Base-by-base conservation (phyloP, 495 filamentous ascomycete genomes). In the Aspergillus haitiensis region DNA sequence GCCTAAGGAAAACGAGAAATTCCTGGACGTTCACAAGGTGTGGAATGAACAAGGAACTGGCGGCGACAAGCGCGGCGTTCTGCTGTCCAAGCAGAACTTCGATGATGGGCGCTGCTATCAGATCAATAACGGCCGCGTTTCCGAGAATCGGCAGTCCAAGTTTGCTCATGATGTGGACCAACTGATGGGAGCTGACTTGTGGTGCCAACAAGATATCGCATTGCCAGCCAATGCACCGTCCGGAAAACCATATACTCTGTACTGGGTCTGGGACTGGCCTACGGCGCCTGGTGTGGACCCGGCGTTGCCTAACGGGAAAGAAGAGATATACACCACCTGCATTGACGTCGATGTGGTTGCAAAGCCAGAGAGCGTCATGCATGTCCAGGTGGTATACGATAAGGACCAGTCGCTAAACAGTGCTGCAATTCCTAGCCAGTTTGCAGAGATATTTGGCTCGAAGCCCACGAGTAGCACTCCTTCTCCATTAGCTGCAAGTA, bases 181-280 rank as follows among this genome's bases (percentile, higher is more conserved):
- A 12, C 48, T 75, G 18, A 83, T 77, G 71, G 81, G 81, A 11
- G 69, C 72, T 5, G 73, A 86, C 53, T 74, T 92, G 8, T 84
- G 79, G 79, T 97, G 92, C 70, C 92, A 97, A 72, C 83, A 85
- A 34, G 87, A 94, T 64, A 72, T 95, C 42, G 72, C 81, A 44
- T 72, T 97, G 39, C 92, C 92, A 4, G 59, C 67, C 3, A 80
- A 86, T 61, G 67, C 78, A 27, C 64, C 74, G 4, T 63, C 69
- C 12, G 84, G 87, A 16, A 81, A 79, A 33, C 68, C 77, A 2
- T 87, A 88, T 60, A 91, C 91, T 0, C 70, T 94, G 42, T 93
- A 96, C 74, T 97, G 92, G 92, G 85, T 96, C 5, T 96, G 92
- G 92, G 86, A 95, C 63, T 97, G 91, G 91, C 86, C 88, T 5